phyloP scores from a whole-genome alignment of 768 basidiomycete species.

The Postia placenta region DNA sequence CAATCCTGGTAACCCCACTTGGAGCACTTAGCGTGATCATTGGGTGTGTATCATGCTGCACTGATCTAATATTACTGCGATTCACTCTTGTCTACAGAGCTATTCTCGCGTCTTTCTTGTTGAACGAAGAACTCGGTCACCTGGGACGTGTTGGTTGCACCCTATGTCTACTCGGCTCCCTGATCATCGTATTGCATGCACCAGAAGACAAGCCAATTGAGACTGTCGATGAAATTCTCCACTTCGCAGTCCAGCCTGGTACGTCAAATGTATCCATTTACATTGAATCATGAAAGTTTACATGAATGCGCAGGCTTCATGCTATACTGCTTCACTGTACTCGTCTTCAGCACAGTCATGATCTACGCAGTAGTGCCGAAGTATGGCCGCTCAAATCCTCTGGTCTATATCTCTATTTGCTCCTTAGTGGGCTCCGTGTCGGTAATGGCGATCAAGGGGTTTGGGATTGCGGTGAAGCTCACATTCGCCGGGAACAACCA shows the following conservation, averaged over 20 bases:
- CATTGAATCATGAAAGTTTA: not conserved
- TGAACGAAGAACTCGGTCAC: conserved; percentile 91
- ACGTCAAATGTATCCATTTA: conserved; percentile 22
- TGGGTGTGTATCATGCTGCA: conserved; percentile 51
- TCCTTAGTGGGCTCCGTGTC: conserved; percentile 93
- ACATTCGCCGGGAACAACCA: conserved; percentile 93
- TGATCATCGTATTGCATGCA: conserved; percentile 94
- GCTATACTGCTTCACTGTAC: conserved; percentile 81
- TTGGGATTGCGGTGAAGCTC: conserved; percentile 94
- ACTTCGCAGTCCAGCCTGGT: conserved; percentile 94
- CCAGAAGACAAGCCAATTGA: conserved; percentile 91
- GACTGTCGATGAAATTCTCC: conserved; percentile 90
- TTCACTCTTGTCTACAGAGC: conserved; percentile 50
- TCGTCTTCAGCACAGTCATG: conserved; percentile 78
- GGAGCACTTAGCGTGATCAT: conserved; percentile 95
- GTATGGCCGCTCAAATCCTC: conserved; percentile 81
- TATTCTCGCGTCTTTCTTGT: conserved; percentile 86
- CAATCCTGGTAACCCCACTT: conserved; percentile 97
- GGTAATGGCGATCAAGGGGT: conserved; percentile 99
- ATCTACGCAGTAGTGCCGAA: conserved; percentile 80
- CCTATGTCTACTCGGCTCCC: conserved; percentile 77
- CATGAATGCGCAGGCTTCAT: conserved; percentile 62
- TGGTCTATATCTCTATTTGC: conserved; percentile 95
- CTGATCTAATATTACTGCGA: conserved; percentile 4
- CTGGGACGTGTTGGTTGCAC: conserved; percentile 85